Conservation (phyloP, 2,329 filamentous ascomycete species). For the Arthrinium phaeospermum region DNA sequence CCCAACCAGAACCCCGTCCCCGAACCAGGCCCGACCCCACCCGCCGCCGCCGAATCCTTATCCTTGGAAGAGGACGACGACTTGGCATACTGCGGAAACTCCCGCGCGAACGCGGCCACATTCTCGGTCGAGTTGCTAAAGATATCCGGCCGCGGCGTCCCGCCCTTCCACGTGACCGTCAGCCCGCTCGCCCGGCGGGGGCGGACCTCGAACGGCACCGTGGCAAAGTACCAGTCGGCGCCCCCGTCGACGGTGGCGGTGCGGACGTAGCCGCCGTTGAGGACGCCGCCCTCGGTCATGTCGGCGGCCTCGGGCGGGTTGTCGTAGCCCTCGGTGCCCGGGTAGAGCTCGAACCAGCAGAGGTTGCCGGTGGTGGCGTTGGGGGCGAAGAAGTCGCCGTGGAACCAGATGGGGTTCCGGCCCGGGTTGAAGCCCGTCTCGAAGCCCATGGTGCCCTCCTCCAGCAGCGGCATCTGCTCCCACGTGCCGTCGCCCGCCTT, state of each 20-base stretch:
- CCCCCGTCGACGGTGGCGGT: neutral
- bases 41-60: neutral
- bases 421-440: neutral
- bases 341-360: slow-evolving; percentile 10
- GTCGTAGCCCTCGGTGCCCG: neutral
- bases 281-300: neutral
- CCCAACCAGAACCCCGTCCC: neutral
- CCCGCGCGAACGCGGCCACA: neutral
- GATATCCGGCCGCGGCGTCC: neutral
- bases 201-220: neutral
- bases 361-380: neutral
- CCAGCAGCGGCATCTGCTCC: neutral
- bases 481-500: neutral
- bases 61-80: neutral
- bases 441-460: neutral
- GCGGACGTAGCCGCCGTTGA: neutral
- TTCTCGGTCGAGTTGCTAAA: neutral
- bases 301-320: neutral
- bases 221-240: neutral
- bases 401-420: neutral
- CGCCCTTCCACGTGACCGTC: neutral
- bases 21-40: neutral
- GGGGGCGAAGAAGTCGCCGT: slow-evolving; percentile 1
- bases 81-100: neutral
- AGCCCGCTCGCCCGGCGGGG: neutral